Base-by-base conservation (phyloP, 148 eudicot species). In the Cornus controversa region DNA sequence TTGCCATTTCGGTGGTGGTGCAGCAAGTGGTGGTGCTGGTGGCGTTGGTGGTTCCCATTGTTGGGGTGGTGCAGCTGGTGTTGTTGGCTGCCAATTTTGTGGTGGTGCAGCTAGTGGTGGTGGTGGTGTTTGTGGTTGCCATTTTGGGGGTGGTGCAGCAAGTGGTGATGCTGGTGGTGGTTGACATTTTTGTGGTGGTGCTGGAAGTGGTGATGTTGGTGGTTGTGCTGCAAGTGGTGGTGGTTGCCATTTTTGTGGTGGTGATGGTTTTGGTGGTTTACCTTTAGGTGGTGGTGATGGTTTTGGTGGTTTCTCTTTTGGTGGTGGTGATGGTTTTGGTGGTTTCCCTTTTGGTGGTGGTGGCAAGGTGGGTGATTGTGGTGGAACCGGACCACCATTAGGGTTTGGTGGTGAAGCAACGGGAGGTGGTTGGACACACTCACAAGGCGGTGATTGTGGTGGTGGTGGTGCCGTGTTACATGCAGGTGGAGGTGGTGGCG, bases 401-500 rank as follows among this genome's bases (percentile, higher is more conserved):
- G 60, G 77, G 20, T 68, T 31, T 73, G 78, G 78, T 29, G 78
- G 75, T 26, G 63, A 67, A 2, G 50, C 58, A 23, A 72, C 58
- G 1, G 83, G 80, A 60, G 65, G 77, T 34, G 71, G 73, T 24
- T 42, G 75, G 37, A 42, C 42, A 4, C 75, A 18, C 3, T 72
- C 64, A 24, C 45, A 40, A n/a, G 80, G 86, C 5, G 76, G 67
- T 0, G 57, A 69, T 16, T 22, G 27, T 1, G 83, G 58, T 23
- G 78, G 58, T 16, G 76, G 83, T 45, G 77, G 71, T 10, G 73
- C 57, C 7, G 72, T 71, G 50, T 28, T 14, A 29, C 57, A 50
- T 69, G 24, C 78, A 18, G 87, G 66, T 45, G 87, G 78, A 6
- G 82, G 82, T 23, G 85, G 70, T 42, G 82, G 82, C 18, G 81